phyloP scores from a whole-genome alignment of 2,329 filamentous ascomycete genomes.

The Sclerotinia glacialis region DNA sequence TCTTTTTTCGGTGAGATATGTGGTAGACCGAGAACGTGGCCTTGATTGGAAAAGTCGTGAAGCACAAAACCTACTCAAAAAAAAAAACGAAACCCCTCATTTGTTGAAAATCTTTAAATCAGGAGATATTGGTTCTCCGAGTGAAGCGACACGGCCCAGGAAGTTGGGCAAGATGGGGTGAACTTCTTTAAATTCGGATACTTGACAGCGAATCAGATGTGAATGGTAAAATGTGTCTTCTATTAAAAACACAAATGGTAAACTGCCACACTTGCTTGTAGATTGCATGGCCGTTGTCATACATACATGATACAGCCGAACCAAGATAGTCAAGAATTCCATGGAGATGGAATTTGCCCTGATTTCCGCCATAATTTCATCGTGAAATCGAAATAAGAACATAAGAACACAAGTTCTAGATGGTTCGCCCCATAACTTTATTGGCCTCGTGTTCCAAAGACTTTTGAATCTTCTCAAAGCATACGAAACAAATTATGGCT shows the following conservation, averaged over 20 bases:
- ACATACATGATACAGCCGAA: not conserved
- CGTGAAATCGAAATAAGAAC: not conserved
- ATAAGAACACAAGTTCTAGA: constrained; percentile 14
- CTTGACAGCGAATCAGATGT: constrained; percentile 9
- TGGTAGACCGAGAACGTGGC: constrained; percentile 16
- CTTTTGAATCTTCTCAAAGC: not conserved
- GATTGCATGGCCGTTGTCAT: constrained; percentile 18
- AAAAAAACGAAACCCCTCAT: not conserved
- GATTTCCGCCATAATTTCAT: not conserved
- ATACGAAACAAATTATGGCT: constrained; percentile 15
- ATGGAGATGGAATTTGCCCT: constrained; percentile 3
- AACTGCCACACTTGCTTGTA: constrained; percentile 20
- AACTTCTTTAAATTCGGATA: not conserved
- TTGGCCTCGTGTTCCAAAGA: constrained; percentile 9
- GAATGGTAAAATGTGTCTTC: not conserved
- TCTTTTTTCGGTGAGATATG: constrained; percentile 18
- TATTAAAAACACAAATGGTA: constrained; percentile 14
- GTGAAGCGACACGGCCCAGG: constrained; percentile 11
- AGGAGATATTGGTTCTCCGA: constrained; percentile 3
- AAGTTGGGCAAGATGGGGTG: constrained; percentile 14
- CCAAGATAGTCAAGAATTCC: not conserved
- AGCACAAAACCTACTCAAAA: constrained; percentile 7
- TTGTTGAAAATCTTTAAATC: not conserved
- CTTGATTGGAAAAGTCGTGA: constrained; percentile 2
- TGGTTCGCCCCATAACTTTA: constrained; percentile 2